Percentiles rank a stretch among this genome's conserved stretches.
Evolutionary conservation across 768 basidiomycete species (phyloP).

Genomic region (Xerocomellus amylosporus): DNA sequence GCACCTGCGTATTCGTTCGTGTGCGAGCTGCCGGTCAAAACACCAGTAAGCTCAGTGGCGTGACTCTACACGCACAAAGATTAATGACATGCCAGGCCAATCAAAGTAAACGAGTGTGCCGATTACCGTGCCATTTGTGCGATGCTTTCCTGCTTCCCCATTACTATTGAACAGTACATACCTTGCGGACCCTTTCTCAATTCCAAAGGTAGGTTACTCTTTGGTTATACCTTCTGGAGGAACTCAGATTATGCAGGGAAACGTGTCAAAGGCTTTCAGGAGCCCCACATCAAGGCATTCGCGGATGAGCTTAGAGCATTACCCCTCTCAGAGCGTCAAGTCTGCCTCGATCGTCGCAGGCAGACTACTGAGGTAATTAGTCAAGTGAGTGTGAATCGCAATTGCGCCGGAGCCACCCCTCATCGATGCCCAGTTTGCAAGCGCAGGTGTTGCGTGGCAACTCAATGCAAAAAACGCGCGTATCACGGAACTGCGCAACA

Average conservation of each 20-base stretch:
- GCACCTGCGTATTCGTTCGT: constrained; percentile 35
- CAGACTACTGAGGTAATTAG: constrained; percentile 5
- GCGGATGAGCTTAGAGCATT: constrained; percentile 11
- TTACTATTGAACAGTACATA: constrained; percentile 21
- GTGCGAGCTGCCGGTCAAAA: constrained; percentile 25
- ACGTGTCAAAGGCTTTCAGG: constrained; percentile 22
- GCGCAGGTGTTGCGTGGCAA: constrained; percentile 27
- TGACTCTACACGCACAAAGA: neutral
- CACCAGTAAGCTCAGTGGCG: constrained; percentile 19
- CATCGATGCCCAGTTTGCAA: constrained; percentile 25
- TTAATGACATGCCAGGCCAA: constrained; percentile 11
- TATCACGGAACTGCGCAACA: constrained; percentile 19
- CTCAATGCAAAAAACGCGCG: constrained; percentile 16
- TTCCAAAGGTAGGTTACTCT: constrained; percentile 18
- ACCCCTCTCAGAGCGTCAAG: constrained; percentile 14
- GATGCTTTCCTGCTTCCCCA: constrained; percentile 8
- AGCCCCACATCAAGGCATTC: constrained; percentile 16
- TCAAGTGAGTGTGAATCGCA: constrained; percentile 10
- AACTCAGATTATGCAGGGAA: constrained; percentile 18
- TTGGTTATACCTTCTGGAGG: neutral
- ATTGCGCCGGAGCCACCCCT: neutral
- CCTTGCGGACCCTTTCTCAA: constrained; percentile 27
- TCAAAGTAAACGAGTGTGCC: constrained; percentile 12
- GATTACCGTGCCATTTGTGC: constrained; percentile 7
- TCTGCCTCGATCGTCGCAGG: constrained; percentile 17